Base-by-base conservation (phyloP, 192 early-diverging fungal species). In the Chytriomyces sp. region DNA sequence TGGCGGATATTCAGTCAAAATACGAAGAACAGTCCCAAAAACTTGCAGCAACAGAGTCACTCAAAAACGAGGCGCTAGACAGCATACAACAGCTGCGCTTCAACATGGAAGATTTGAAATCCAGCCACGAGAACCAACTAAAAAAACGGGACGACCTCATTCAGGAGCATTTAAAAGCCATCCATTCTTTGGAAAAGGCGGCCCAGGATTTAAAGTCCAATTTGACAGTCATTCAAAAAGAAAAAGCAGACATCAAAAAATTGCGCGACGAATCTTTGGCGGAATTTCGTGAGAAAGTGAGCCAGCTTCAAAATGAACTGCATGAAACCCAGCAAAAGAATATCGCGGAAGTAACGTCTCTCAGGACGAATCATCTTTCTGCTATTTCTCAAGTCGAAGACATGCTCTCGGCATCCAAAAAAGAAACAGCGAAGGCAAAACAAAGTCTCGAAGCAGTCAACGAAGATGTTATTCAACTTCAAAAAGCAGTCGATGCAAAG, bases 251-350 rank as follows among this genome's bases (percentile, higher is more conserved):
- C 53, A 18, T 57, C 53, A 57, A 57, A 57, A 57, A 20, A 3
- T 3, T 57, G 53, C 53, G 11, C 3, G 11, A 57, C 53, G 68
- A 50, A 16, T 50, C 20, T 11, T 50, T 53, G 26, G 24, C 13
- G 44, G 68, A 70, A 24, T 53, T 3, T 53, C 49, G 57, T 24
- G 8, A 9, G 16, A 70, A 70, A 26, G 1, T 70, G 8, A 8
- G 11, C 1, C 50, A 23, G 18, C 68, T 53, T 70, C 68, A 70
- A 53, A n/a, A 70, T 53, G 68, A 70, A 59, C 10, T 70, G n/a
- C 18, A 24, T 6, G 71, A 61, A 28, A 26, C 49, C 16, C 43
- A 60, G 45, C 26, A 23, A 62, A 16, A 26, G 16, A 44, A 35
- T 2, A 35, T 35, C 2, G 28, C 28, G 28, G 28, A 35, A 35